Evolutionary conservation across 192 early-diverging fungal species (phyloP).

Genomic region (Neocallimastix lanati): DNA sequence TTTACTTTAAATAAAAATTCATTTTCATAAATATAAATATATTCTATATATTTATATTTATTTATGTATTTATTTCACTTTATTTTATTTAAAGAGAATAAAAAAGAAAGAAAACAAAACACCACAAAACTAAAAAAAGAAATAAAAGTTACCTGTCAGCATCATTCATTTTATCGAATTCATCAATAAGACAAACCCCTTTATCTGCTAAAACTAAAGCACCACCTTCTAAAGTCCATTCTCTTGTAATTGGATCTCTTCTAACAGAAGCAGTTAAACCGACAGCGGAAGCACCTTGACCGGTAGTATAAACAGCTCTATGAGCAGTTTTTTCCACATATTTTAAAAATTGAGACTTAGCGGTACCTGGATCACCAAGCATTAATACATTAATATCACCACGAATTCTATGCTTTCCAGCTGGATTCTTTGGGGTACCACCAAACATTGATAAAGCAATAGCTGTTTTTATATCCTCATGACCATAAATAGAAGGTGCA

Average conservation of each 20-base stretch:
- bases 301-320: slow-evolving; percentile 69
- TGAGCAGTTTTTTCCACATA: slow-evolving; percentile 70
- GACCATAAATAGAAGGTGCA: slow-evolving; percentile 97
- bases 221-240: slow-evolving; percentile 81
- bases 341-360: slow-evolving; percentile 73
- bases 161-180: slow-evolving; percentile 87
- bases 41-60: no score
- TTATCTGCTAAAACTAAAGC: slow-evolving; percentile 73
- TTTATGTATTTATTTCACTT: no score
- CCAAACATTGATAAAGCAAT: slow-evolving; percentile 88
- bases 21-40: no score
- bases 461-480: slow-evolving; percentile 90
- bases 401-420: slow-evolving; percentile 83
- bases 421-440: slow-evolving; percentile 84
- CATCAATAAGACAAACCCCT: slow-evolving; percentile 72
- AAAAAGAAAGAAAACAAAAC: no score
- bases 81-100: no score
- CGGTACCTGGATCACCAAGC: slow-evolving; percentile 75
- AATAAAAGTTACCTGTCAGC: slow-evolving; percentile 29
- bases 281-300: slow-evolving; percentile 69
- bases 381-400: slow-evolving; percentile 96
- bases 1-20: no score
- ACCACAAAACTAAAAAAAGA: not conserved
- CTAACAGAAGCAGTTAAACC: slow-evolving; percentile 68
- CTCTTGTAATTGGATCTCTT: slow-evolving; percentile 67